A percentile compares a stretch with the other conserved stretches of the same genome.
These are phyloP conservation scores for Prunus padus DNA, from an alignment of 306 rosid genomes.

Conservation along the genomic window DNA sequence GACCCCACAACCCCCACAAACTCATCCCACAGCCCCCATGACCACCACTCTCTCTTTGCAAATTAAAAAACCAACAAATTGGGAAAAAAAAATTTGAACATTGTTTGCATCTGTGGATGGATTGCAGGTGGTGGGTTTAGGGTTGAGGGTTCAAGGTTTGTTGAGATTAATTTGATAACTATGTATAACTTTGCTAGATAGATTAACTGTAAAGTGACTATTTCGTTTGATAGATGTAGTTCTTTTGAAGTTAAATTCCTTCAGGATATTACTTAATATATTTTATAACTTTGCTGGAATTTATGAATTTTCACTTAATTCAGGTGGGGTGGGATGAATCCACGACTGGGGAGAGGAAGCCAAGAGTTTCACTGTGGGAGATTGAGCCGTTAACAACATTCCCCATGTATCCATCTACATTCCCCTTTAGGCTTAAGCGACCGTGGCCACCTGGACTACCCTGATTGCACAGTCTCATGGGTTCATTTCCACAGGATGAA, in stretches of 20 bases:
- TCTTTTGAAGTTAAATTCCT: slow-evolving; percentile 11
- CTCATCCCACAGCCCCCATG: no score
- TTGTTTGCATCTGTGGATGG: no score
- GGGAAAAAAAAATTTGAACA: no score
- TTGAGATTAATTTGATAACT: background rate
- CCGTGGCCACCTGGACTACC: slow-evolving; percentile 95
- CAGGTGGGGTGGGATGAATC: slow-evolving; percentile 99
- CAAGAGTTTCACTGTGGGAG: slow-evolving; percentile 96
- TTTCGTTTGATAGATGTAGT: slow-evolving; percentile 2
- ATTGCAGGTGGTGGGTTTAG: no score
- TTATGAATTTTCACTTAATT: slow-evolving; percentile 19
- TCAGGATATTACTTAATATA: slow-evolving; percentile 1
- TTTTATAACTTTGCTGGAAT: background rate
- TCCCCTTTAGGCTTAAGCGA: slow-evolving; percentile 88
- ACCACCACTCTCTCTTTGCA: no score
- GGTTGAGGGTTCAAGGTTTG: slow-evolving; percentile 95
- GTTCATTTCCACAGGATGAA: slow-evolving; percentile 77
- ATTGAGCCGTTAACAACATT: slow-evolving; percentile 95
- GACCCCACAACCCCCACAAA: no score
- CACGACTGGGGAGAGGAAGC: slow-evolving; percentile 96
- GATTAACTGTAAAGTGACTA: background rate
- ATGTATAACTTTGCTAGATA: background rate
- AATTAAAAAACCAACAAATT: no score
- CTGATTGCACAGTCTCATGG: slow-evolving; percentile 72
- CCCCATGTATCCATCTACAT: slow-evolving; percentile 96